Base-by-base conservation (phyloP, 768 basidiomycete species). In the Vararia minispora region DNA sequence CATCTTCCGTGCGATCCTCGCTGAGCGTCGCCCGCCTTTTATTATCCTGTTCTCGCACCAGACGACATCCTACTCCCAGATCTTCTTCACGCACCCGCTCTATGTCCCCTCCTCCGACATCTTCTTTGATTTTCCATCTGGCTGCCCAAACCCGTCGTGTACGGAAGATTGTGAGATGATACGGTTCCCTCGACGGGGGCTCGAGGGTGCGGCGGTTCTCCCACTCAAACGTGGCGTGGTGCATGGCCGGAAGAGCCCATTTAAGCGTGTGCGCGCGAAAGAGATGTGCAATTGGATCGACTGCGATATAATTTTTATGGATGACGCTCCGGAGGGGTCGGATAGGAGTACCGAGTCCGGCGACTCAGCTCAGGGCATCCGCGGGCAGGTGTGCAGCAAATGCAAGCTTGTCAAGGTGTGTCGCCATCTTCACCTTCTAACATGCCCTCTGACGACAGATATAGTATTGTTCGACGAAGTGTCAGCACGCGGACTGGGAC, bases 231-330 rank as follows among this genome's bases (percentile, higher is more conserved):
- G 71, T n/a, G 71, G 73, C 34, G 64, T 29, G 29, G n/a, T n/a
- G 65, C 38, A 65, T 60, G 46, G 64, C 47, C 35, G 67, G 67
- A 34, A 72, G 26, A 44, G 42, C 2, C 35, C 46, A 14, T 56
- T 54, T 26, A 49, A 63, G 48, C 66, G 65, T 35, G 57, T 77
- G 9, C 71, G 66, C 46, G 52, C 64, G 23, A 66, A 63, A 44
- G 72, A 79, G 54, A 82, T 85, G 79, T 85, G 82, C 58, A 85
- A 85, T 49, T 85, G 82, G 82, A 77, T 83, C 38, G 80, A 82
- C 48, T 85, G 82, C 51, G 63, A 72, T 44, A 63, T 74, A 24
- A 65, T 64, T 42, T 84, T 84, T 50, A 59, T 62, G 37, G 73
- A 72, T 33, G 68, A 69, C 30, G 66, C 24, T 56, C 56, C 33